Base-by-base conservation (phyloP, 2,329 filamentous ascomycete species). In the Tolypocladium nubicola region DNA sequence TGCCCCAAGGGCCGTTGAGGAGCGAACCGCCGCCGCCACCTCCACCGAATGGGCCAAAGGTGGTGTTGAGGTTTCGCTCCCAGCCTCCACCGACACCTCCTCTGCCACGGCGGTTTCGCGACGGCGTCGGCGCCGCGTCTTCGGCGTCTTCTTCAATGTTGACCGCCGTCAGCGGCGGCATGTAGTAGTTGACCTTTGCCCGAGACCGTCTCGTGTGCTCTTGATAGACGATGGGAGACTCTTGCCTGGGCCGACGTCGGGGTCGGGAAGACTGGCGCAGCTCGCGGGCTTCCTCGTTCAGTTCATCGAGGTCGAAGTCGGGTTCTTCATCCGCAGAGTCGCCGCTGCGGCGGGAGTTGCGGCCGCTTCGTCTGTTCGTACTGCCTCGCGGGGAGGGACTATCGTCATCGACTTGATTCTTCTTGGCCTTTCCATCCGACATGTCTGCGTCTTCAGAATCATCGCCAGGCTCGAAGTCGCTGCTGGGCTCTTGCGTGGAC, bases 1-100 rank as follows among this genome's bases (percentile, higher is more conserved):
- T 84, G 57, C 86, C 88, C 77, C 86, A 89, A 6, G 88, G 86
- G 1, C 89, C 90, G 60, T 79, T 85, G 57, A 93, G 81, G 14
- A 94, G 78, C 19, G 90, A 83, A 38, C 85, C 81, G 47, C 80
- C 81, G 40, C 89, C 89, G 49, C 86, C 85, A 52, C 88, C 89
- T 47, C 94, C 91, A 58, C 91, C 94, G 71, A 99, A 97, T 2
- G 94, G 94, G 10, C 94, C 94, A 68, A 87, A 90, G 0, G 91
- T 96, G 26, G 90, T 91, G 72, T 96, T 93, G 38, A 97, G 79
- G 58, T 82, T 89, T 54, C 91, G 87, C 68, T 93, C 90, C 85
- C 86, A 90, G 49, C 74, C 75, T 13, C 76, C 75, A 37, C 76
- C 80, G 41, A 80, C 84, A 54, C 79, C 82, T 57, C 76, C 81